Conservation (phyloP, 2,329 filamentous ascomycete genomes). For the Penicillium sclerotiorum region DNA sequence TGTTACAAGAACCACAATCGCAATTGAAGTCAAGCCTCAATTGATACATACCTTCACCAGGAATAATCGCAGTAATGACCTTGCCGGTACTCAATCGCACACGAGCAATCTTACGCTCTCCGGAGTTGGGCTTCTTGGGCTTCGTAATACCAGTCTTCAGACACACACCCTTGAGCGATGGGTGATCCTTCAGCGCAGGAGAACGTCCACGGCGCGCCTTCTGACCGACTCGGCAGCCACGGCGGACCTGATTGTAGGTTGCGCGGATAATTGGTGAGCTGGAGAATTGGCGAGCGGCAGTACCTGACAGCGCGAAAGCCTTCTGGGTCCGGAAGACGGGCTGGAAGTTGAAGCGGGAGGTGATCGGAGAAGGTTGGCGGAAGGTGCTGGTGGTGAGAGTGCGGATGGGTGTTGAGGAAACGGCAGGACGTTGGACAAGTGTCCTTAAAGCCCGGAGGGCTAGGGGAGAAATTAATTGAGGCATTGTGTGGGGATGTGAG, state of each 20-base stretch:
- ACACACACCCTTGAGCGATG: conserved; percentile 93
- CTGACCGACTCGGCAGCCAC: conserved; percentile 77
- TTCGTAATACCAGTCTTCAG: conserved; percentile 90
- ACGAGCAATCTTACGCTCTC: conserved; percentile 92
- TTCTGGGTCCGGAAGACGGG: conserved; percentile 35
- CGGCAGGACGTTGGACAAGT: conserved; percentile 31
- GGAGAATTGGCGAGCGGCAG: conserved; percentile 54
- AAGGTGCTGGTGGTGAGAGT: conserved; percentile 24
- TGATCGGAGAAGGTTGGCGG: conserved; percentile 23
- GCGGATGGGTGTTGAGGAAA: conserved; percentile 22
- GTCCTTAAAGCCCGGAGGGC: conserved; percentile 40
- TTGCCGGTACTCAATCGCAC: conserved; percentile 84
- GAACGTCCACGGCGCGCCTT: conserved; percentile 83
- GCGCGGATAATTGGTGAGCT: conserved; percentile 60
- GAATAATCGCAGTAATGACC: conserved; percentile 90
- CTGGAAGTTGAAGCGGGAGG: conserved; percentile 26
- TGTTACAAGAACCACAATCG: neutral
- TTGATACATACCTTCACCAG: conserved; percentile 70
- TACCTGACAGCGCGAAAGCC: conserved; percentile 24
- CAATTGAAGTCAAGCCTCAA: conserved; percentile 16
- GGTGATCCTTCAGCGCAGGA: conserved; percentile 75
- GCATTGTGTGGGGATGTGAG: conserved; percentile 29
- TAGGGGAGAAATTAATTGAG: conserved; percentile 37
- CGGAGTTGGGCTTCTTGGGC: conserved; percentile 98
- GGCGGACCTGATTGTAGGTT: conserved; percentile 73